Base-by-base conservation (phyloP, 495 filamentous ascomycete species). In the Zalerion maritima region DNA sequence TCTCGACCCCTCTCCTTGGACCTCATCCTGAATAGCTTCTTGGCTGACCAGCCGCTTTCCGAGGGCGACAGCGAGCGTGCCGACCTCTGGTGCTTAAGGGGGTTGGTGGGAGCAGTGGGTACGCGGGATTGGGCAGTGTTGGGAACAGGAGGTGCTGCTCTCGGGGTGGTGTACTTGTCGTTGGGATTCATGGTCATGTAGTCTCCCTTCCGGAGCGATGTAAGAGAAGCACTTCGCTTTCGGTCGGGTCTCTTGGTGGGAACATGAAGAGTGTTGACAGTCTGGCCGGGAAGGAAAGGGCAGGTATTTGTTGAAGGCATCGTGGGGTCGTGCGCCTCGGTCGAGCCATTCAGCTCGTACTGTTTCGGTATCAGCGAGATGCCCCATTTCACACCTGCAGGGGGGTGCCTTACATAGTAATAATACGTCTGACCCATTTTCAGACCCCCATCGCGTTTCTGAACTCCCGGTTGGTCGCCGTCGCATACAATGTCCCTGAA, bases 391-490 rank as follows among this genome's bases (percentile, higher is more conserved):
- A 24, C 24, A 17, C 18, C 21, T 15, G 24, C 8, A 25, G 25
- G 9, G 18, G 9, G 26, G 32, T 3, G 28, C 37, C 82, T 55
- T 54, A 89, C 83, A 56, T 85, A 92, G 58, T 91, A 94, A 69
- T 85, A 92, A 54, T 93, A 93, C 6, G 73, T 84, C n/a, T 73
- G 73, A 16, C 84, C 85, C 80, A 89, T 89, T 51, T 79, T 89
- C 32, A 94, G 62, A 14, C 77, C 85, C 17, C 84, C 85, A 18
- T 67, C 65, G 31, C 84, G 70, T 43, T 71, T 72, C 23, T 62
- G 52, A 8, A 52, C 54, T 24, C 58, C 54, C 24, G 61, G 51
- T 9, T 59, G 45, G 31, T 78, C 66, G 13, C 82, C 83, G 47
- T 93, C 85, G 37, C 75, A 81, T 34, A 80, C 70, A 39, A 89